These are phyloP conservation scores for Capsicum rhomboideum DNA, from an alignment of 257 asterid genomes.

Conservation along the genomic window DNA sequence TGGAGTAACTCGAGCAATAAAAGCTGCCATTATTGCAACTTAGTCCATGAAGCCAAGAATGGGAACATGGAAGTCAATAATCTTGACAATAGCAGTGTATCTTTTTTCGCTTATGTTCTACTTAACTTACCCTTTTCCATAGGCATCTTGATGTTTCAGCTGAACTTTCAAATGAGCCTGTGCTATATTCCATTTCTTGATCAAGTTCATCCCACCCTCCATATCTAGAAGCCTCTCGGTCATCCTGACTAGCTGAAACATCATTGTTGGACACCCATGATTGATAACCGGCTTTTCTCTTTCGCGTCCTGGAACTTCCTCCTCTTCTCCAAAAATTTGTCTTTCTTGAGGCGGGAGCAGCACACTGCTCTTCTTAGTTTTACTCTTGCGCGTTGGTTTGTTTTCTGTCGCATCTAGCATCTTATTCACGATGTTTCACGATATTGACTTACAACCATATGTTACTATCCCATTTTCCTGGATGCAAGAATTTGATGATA, in stretches of 20 bases:
- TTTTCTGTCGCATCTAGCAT: slow-evolving; percentile 9
- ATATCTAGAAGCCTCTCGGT: slow-evolving; percentile 11
- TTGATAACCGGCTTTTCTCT: slow-evolving; percentile 23
- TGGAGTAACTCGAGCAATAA: too few relatives aligned
- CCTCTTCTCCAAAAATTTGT: slow-evolving; percentile 9
- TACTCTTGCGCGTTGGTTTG: slow-evolving; percentile 23
- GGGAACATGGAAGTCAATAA: too few relatives aligned
- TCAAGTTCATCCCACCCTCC: slow-evolving; percentile 88
- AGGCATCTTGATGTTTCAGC: too few relatives aligned
- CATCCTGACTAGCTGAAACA: slow-evolving; percentile 4
- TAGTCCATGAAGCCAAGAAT: too few relatives aligned
- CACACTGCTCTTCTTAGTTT: slow-evolving; percentile 22
- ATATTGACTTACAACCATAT: too few relatives aligned
- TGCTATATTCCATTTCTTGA: slow-evolving; percentile 11
- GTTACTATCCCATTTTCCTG: too few relatives aligned
- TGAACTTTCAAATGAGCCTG: slow-evolving; percentile 18
- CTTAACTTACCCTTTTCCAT: too few relatives aligned
- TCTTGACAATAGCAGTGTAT: too few relatives aligned
- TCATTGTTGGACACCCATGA: slow-evolving; percentile 32
- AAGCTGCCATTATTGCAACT: too few relatives aligned
- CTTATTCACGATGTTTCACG: not conserved
- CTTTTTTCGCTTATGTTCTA: too few relatives aligned
- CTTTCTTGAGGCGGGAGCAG: slow-evolving; percentile 23
- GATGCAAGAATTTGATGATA: too few relatives aligned
- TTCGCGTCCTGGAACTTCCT: slow-evolving; percentile 7